A percentile compares a stretch with the other conserved stretches of the same genome.
Conservation (phyloP, 805 yeast genomes). For the Cyberlindnera euphorbiae region DNA sequence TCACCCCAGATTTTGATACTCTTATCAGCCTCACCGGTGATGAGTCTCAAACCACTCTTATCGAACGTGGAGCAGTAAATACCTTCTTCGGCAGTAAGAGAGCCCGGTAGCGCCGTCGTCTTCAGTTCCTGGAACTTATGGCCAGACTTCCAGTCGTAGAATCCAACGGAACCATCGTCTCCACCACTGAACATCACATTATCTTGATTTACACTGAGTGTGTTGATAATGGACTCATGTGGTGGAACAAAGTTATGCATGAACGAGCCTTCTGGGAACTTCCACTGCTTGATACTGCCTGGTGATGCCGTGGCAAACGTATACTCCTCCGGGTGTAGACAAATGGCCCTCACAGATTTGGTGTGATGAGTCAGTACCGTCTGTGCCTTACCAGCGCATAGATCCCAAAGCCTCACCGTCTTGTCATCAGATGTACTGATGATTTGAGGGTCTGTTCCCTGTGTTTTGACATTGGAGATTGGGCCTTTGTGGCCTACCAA, state of each 20-base stretch:
- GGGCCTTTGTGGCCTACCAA: slow-evolving; percentile 79
- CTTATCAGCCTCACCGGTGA: slow-evolving; percentile 91
- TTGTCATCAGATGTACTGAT: slow-evolving; percentile 80
- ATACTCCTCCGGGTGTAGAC: slow-evolving; percentile 61
- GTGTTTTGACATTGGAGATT: slow-evolving; percentile 62
- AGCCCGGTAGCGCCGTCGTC: slow-evolving; percentile 65
- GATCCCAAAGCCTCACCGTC: slow-evolving; percentile 87
- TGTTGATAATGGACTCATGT: slow-evolving; percentile 55
- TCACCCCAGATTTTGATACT: slow-evolving; percentile 73
- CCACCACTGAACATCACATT: slow-evolving; percentile 76
- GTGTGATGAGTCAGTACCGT: slow-evolving; percentile 80
- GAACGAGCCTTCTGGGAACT: slow-evolving; percentile 69
- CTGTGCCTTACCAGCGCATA: slow-evolving; percentile 69
- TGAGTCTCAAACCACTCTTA: slow-evolving; percentile 68
- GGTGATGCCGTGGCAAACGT: slow-evolving; percentile 80
- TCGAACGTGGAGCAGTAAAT: slow-evolving; percentile 73
- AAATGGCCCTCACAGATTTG: slow-evolving; percentile 72
- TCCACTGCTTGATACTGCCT: slow-evolving; percentile 81
- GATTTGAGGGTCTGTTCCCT: slow-evolving; percentile 79
- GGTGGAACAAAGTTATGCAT: slow-evolving; percentile 49
- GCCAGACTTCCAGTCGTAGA: slow-evolving; percentile 77
- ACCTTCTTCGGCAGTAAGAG: slow-evolving; percentile 60
- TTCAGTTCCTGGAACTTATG: slow-evolving; percentile 48
- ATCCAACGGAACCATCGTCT: slow-evolving; percentile 73
- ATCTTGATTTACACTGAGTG: slow-evolving; percentile 55